Base-by-base conservation (phyloP, 345 rosid species). In the Garcia nutans region DNA sequence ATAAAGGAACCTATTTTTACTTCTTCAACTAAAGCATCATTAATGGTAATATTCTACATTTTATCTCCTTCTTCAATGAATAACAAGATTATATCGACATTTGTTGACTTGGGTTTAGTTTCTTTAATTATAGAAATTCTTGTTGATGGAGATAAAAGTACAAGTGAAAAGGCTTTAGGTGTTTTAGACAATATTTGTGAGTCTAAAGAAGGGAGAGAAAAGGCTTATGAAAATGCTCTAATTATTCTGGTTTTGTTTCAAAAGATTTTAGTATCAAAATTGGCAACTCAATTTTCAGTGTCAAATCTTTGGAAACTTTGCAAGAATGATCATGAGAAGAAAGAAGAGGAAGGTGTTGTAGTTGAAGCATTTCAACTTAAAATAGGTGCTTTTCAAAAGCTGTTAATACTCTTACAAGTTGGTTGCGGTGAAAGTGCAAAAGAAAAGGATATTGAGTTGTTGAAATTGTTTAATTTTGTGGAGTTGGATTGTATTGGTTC, bases 301-400 rank as follows among this genome's bases (percentile, higher is more conserved):
- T 82, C 87, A 22, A 76, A 79, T 33, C 67, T 81, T 5, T 84
- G 87, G 83, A 84, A 81, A 82, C 81, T 81, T 8, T 54, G 71
- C 68, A 78, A 76, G 83, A 74, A 64, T 45, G 41, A 37, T 37
- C 41, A 37, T 37, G 74, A 54, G 0, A 17, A 70, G 6, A 58
- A 16, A 41, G 68, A 70, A 19, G 66, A 20, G 20, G 71, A 55
- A 37, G 70, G 77, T 49, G 79, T 64, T 45, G 58, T 62, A 9
- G 71, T 31, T 12, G 81, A 81, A 71, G 87, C 84, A 57, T 71
- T 84, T 47, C 75, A 77, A 57, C 74, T 84, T n/a, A 80, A 77
- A 56, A 52, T 57, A 12, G 87, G 82, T 24, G 82, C 78, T 8
- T 74, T 81, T 49, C 84, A 81, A 72, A 84, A 79, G 67, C 42